Evolutionary conservation across 352 stramenopile species (phyloP), one percentile per base, ranked within the genome.

Genomic region (Phytophthora multivora): DNA sequence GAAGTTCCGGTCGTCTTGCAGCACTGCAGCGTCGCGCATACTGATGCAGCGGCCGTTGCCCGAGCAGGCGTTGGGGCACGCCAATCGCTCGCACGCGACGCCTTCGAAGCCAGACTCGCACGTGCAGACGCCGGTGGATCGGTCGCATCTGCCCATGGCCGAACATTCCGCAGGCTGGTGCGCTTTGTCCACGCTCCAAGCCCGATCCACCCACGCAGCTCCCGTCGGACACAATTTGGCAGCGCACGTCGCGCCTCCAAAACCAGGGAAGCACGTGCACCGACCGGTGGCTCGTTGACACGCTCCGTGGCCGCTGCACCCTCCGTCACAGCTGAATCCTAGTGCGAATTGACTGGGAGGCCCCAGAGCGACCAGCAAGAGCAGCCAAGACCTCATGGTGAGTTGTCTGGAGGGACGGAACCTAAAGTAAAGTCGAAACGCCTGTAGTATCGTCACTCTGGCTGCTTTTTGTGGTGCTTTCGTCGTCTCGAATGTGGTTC

Each of bases 241-340:
- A 35, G 78, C 76, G 60, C 86, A 94, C 0, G 85, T 86, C 11
- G 72, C 68, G 43, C 90, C 91, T 36, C 79, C 80, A 68, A 82
- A 96, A 1, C 80, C 82, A 16, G 73, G 72, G 49, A 92, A 97
- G 69, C 91, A 98, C 7, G 63, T 64, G 63, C 91, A 98, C 7
- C 79, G 71, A 21, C 91, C 93, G 0, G 76, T 86, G 0, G 66
- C 31, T 10, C 45, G 30, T 58, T 88, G 73, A 23, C 82, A 92
- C 0, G 70, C 70, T 16, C 81, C 83, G 39, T 89, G 75, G 9
- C 91, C 92, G 31, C 79, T 96, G 69, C 93, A 98, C 53, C 87
- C 88, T 74, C 83, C 83, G 50, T 89, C 79, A 38, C 77, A 92
- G n/a, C 61, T 84, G 56, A 84, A 64, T 35, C 52, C 52, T 36